A percentile compares a stretch with the other conserved stretches of the same genome.
phyloP scores from a whole-genome alignment of 768 basidiomycete genomes.

The Chiua virens region DNA sequence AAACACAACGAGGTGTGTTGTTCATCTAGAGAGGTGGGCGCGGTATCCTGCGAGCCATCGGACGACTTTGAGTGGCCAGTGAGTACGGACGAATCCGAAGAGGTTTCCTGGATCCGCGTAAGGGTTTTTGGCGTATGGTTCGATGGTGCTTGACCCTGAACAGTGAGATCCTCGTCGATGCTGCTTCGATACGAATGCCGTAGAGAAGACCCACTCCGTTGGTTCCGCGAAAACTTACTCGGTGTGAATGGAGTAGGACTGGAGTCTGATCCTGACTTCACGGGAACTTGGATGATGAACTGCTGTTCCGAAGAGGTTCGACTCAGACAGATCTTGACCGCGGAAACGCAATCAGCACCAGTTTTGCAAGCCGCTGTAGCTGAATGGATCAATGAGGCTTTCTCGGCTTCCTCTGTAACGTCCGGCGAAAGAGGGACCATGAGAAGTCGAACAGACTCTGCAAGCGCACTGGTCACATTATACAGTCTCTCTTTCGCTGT shows the following conservation, averaged over 20 bases:
- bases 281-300: slow-evolving; percentile 65
- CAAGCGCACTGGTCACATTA: slow-evolving; percentile 80
- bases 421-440: slow-evolving; percentile 48
- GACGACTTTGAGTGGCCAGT: slow-evolving; percentile 46
- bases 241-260: slow-evolving; percentile 46
- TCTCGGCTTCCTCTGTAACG: slow-evolving; percentile 80
- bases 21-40: slow-evolving; percentile 51
- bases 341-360: slow-evolving; percentile 84
- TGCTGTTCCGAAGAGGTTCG: slow-evolving; percentile 60
- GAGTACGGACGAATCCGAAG: slow-evolving; percentile 51
- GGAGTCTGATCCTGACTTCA: slow-evolving; percentile 46
- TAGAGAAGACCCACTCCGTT: slow-evolving; percentile 38
- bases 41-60: slow-evolving; percentile 46
- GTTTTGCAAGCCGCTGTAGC: slow-evolving; percentile 87
- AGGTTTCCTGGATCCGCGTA: slow-evolving; percentile 37
- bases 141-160: slow-evolving; percentile 46
- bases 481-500: slow-evolving; percentile 80
- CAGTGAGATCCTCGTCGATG: slow-evolving; percentile 59
- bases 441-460: slow-evolving; percentile 81
- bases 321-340: slow-evolving; percentile 80
- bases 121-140: slow-evolving; percentile 16
- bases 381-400: slow-evolving; percentile 71
- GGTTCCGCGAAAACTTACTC: slow-evolving; percentile 45
- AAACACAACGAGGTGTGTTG: slow-evolving; percentile 33
- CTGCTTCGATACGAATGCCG: slow-evolving; percentile 37